A percentile compares a stretch with the other conserved stretches of the same genome.
phyloP scores from a whole-genome alignment of 2,329 filamentous ascomycete genomes.

The Coleophoma crateriformis region DNA sequence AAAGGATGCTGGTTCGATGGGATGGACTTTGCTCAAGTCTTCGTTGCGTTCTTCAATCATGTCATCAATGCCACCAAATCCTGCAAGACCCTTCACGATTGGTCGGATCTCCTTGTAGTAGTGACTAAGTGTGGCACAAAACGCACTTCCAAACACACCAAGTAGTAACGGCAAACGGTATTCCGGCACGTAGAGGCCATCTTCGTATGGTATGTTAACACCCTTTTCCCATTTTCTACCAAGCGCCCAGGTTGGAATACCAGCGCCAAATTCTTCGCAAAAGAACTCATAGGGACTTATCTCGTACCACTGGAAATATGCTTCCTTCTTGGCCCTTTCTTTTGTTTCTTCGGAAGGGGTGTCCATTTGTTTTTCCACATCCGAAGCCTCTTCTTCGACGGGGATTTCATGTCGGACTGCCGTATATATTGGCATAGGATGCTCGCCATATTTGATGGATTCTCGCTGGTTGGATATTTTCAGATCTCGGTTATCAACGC shows the following conservation, averaged over 20 bases:
- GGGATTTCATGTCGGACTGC: conserved; percentile 95
- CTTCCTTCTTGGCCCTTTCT: conserved; percentile 51
- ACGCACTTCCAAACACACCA: conserved; percentile 95
- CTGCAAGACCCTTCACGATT: conserved; percentile 66
- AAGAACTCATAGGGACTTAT: conserved; percentile 93
- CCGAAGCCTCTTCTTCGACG: conserved; percentile 40
- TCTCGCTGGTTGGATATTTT: conserved; percentile 84
- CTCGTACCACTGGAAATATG: conserved; percentile 99
- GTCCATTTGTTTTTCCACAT: conserved; percentile 27
- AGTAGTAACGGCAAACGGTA: conserved; percentile 77
- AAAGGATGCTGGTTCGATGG: conserved; percentile 84
- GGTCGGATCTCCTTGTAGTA: conserved; percentile 95
- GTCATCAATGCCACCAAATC: conserved; percentile 72
- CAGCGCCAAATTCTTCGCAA: conserved; percentile 84
- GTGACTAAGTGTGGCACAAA: conserved; percentile 91
- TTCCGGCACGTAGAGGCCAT: conserved; percentile 73
- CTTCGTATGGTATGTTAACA: conserved; percentile 56
- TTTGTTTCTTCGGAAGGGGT: conserved; percentile 42
- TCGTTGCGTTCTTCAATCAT: conserved; percentile 78
- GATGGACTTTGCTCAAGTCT: conserved; percentile 86
- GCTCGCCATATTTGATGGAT: conserved; percentile 69
- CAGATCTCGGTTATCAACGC: conserved; percentile 71
- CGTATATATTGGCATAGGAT: conserved; percentile 92
- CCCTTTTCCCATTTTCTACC: conserved; percentile 78
- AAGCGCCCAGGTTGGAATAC: conserved; percentile 92